Base-by-base conservation (phyloP, 108 stramenopile genomes). In the Schizochytrium sp. region DNA sequence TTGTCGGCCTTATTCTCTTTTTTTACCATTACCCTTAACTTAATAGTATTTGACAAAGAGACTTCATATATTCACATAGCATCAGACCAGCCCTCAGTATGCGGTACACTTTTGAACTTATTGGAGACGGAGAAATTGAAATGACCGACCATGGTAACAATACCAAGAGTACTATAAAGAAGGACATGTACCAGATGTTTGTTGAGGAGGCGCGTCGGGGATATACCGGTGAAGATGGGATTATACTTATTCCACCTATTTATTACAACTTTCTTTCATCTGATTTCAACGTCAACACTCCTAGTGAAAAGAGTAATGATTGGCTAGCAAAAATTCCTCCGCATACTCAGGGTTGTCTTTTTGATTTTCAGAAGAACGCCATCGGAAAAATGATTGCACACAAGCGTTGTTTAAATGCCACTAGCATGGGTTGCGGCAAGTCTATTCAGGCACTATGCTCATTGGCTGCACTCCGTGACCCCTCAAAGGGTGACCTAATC, bases 391-490 rank as follows among this genome's bases (percentile, higher is more conserved):
- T 58, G 57, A 15, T 10, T 17, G 17, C 13, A 58, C 10, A 10
- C 57, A 17, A 15, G 10, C 57, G 57, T 58, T 58, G 61, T 42
- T 4, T 64, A 42, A 64, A 64, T 19, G 61, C 61, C 7, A 64
- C 61, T 5, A 64, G 61, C 61, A 64, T 64, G 61, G 61, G 61
- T 0, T 64, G 61, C 61, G 61, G 61, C 4, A 64, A 64, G 61
- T 41, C 61, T 28, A 64, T 64, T 7, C 61, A 64, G 10, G 61
- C 61, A 19, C 61, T 64, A 4, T 4, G 4, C 61, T 5, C 61
- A 0, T 4, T 64, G 61, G 61, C 61, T 28, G 10, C 61, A 42
- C 4, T 8, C 4, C 61, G 61, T 19, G 4, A 28, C 38, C 41
- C 38, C 10, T 7, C 61, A 5, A 64, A 5, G 61, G 19, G 61